phyloP scores from a whole-genome alignment of 257 asterid genomes.

The Gentiana macrophylla region DNA sequence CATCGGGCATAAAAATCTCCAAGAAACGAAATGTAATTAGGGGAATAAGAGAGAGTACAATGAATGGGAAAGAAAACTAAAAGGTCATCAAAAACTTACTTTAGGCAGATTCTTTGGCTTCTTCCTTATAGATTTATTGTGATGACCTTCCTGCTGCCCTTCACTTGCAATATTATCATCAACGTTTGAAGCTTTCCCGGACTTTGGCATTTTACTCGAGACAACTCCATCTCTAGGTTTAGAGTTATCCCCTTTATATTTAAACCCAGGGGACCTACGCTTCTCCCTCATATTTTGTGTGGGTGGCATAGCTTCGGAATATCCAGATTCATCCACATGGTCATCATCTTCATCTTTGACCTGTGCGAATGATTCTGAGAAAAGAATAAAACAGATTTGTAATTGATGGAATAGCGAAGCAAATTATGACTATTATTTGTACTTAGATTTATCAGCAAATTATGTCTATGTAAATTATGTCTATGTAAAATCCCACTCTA shows the following conservation, averaged over 20 bases:
- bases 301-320: constrained; percentile 31
- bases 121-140: constrained; percentile 32
- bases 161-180: constrained; percentile 38
- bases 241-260: constrained; percentile 36
- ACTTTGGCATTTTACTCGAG: constrained; percentile 36
- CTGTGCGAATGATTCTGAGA: constrained; percentile 27
- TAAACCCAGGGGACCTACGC: constrained; percentile 35
- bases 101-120: constrained; percentile 43
- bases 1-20: constrained; percentile 48
- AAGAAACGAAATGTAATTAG: constrained; percentile 15
- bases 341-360: constrained; percentile 36
- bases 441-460: too few relatives aligned
- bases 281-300: constrained; percentile 34
- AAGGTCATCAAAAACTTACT: constrained; percentile 25
- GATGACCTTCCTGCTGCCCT: constrained; percentile 32
- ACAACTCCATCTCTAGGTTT: constrained; percentile 39
- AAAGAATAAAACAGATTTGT: neutral
- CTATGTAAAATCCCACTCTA: too few relatives aligned
- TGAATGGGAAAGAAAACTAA: neutral
- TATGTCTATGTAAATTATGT: too few relatives aligned
- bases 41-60: constrained; percentile 9
- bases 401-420: too few relatives aligned
- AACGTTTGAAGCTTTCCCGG: constrained; percentile 34
- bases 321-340: constrained; percentile 48
- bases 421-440: too few relatives aligned